phyloP scores from a whole-genome alignment of 441 rosid genomes.

The Euphorbia corollata region DNA sequence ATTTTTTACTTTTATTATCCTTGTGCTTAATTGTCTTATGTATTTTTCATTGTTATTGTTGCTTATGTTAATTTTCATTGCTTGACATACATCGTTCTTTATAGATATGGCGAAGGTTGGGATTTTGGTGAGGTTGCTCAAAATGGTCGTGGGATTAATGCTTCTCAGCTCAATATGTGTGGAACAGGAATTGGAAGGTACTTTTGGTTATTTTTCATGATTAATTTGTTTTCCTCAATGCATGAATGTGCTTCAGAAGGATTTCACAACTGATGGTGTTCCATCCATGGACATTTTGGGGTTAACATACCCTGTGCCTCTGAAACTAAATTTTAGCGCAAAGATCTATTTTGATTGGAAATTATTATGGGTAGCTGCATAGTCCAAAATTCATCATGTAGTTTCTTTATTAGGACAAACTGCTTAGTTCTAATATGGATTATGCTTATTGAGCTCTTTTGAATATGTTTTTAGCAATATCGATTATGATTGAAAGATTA shows the following conservation, averaged over 20 bases:
- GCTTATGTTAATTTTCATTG: neutral
- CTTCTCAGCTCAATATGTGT: constrained; percentile 68
- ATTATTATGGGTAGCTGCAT: neutral
- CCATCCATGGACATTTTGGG: neutral
- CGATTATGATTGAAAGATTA: neutral
- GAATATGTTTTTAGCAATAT: neutral
- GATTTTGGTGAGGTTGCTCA: constrained; percentile 98
- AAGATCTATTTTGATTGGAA: neutral
- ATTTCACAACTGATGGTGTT: neutral
- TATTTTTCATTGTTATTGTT: constrained; percentile 6
- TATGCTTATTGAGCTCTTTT: neutral
- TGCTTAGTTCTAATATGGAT: neutral
- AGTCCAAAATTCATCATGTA: neutral
- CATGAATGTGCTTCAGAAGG: neutral
- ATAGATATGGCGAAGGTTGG: constrained; percentile 99
- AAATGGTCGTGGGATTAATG: constrained; percentile 89
- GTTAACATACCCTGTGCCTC: too few species aligned
- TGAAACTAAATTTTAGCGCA: neutral
- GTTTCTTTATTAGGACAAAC: neutral
- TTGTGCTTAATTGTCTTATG: neutral
- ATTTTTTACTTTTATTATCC: constrained; percentile 1
- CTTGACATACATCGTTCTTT: constrained; percentile 11
- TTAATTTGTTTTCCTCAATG: constrained; percentile 5
- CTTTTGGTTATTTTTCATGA: constrained; percentile 18
- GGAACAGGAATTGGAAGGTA: constrained; percentile 97